Evolutionary conservation across 495 filamentous ascomycete species (phyloP).

Genomic region (Coniosporium apollinis): DNA sequence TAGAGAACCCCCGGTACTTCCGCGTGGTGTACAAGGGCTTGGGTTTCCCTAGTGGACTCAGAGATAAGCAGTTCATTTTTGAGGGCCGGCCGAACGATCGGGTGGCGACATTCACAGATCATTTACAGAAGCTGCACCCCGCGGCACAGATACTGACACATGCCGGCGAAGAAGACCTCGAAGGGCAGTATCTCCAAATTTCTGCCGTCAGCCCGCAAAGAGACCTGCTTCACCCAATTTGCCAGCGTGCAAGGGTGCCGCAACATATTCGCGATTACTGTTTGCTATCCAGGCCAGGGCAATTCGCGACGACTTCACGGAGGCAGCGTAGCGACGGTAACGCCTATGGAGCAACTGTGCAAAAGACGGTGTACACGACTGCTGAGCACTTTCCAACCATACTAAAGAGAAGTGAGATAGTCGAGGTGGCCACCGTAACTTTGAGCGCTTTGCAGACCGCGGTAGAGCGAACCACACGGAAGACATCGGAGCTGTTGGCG

Average conservation of each 20-base stretch:
- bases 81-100: constrained; percentile 65
- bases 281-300: constrained; percentile 52
- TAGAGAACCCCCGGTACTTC: constrained; percentile 70
- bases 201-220: constrained; percentile 65
- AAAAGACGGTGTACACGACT: constrained; percentile 76
- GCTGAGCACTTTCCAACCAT: constrained; percentile 85
- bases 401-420: constrained; percentile 70
- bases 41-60: constrained; percentile 63
- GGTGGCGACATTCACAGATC: constrained; percentile 69
- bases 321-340: constrained; percentile 47
- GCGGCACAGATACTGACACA: constrained; percentile 63
- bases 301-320: constrained; percentile 56
- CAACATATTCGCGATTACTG: constrained; percentile 68
- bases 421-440: constrained; percentile 44
- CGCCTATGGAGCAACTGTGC: constrained; percentile 53
- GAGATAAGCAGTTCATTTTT: constrained; percentile 88
- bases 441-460: constrained; percentile 70
- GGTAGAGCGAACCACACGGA: constrained; percentile 77
- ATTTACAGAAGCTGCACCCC: constrained; percentile 83
- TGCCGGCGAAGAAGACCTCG: constrained; percentile 58
- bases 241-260: constrained; percentile 70
- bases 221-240: constrained; percentile 70
- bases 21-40: constrained; percentile 82
- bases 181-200: constrained; percentile 87
- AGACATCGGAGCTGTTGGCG: constrained; percentile 65